Evolutionary conservation across 768 basidiomycete genomes (phyloP).

Genomic region (Glaciozyma martinii): DNA sequence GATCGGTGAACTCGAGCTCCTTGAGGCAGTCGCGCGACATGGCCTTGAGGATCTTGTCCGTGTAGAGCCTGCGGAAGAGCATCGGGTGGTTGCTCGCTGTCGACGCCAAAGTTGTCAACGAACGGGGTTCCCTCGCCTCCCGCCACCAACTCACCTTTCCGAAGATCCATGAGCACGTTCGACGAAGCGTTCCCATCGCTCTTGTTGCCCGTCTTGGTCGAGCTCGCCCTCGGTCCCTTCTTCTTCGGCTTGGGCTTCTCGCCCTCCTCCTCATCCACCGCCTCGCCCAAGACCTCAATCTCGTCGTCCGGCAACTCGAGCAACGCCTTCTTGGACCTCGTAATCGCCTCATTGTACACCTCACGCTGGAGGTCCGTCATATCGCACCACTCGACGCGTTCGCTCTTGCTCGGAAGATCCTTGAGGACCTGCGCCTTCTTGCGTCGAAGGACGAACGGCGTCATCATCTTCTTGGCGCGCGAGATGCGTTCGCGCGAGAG

Average conservation of each 20-base stretch:
- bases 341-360: slow-evolving; percentile 76
- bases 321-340: slow-evolving; percentile 72
- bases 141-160: slow-evolving; percentile 47
- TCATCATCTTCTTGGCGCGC: slow-evolving; percentile 98
- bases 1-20: slow-evolving; percentile 83
- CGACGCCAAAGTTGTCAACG: not conserved
- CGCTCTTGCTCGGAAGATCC: slow-evolving; percentile 84
- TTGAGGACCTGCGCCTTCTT: slow-evolving; percentile 93
- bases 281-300: slow-evolving; percentile 37
- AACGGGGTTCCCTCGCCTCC: not conserved
- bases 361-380: slow-evolving; percentile 74
- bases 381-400: slow-evolving; percentile 89
- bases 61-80: slow-evolving; percentile 79
- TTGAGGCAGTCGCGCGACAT: slow-evolving; percentile 77
- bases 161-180: slow-evolving; percentile 93
- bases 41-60: slow-evolving; percentile 60
- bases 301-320: slow-evolving; percentile 44
- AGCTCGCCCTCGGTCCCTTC: slow-evolving; percentile 29
- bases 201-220: slow-evolving; percentile 35
- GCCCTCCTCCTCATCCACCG: slow-evolving; percentile 40
- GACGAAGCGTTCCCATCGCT: slow-evolving; percentile 60
- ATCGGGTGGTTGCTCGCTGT: slow-evolving; percentile 85
- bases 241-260: slow-evolving; percentile 47
- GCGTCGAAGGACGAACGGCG: slow-evolving; percentile 92
- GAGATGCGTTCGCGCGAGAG: slow-evolving; percentile 89